Percentiles rank a stretch among this genome's conserved stretches.
Evolutionary conservation across 257 asterid genomes (phyloP).

Genomic region (Linaria vulgaris): DNA sequence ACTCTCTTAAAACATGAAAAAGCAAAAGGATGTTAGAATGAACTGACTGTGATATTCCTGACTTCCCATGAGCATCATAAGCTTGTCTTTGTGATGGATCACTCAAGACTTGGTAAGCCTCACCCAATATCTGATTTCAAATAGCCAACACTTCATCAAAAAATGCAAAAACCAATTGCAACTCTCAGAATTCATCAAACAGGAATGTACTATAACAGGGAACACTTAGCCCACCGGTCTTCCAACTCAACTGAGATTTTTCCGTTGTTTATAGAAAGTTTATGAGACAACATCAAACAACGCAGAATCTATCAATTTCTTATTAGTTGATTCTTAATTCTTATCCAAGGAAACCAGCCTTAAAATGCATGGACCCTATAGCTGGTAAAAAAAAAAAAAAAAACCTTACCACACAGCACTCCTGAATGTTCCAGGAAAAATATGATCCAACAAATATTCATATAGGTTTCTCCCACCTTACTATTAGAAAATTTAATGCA

Average conservation of each 20-base stretch:
- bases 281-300: not conserved
- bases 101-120: slow-evolving; percentile 98
- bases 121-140: slow-evolving; percentile 80
- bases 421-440: not conserved
- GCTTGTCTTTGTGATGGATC: slow-evolving; percentile 90
- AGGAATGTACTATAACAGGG: slow-evolving; percentile 8
- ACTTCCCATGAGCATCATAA: slow-evolving; percentile 88
- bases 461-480: not conserved
- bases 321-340: not conserved
- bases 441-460: not conserved
- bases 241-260: not conserved
- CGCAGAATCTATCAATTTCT: not conserved
- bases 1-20: slow-evolving; percentile 19
- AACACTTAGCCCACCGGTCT: slow-evolving; percentile 24
- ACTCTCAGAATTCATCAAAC: slow-evolving; percentile 22
- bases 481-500: not conserved
- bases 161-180: slow-evolving; percentile 25
- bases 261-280: not conserved
- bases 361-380: not conserved
- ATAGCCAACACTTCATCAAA: slow-evolving; percentile 24
- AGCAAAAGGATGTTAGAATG: slow-evolving; percentile 14
- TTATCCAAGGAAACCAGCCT: not conserved
- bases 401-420: not conserved
- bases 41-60: slow-evolving; percentile 90
- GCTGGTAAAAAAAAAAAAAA: not conserved